phyloP scores from a whole-genome alignment of 2,329 filamentous ascomycete species.

The Venturia carpophila region DNA sequence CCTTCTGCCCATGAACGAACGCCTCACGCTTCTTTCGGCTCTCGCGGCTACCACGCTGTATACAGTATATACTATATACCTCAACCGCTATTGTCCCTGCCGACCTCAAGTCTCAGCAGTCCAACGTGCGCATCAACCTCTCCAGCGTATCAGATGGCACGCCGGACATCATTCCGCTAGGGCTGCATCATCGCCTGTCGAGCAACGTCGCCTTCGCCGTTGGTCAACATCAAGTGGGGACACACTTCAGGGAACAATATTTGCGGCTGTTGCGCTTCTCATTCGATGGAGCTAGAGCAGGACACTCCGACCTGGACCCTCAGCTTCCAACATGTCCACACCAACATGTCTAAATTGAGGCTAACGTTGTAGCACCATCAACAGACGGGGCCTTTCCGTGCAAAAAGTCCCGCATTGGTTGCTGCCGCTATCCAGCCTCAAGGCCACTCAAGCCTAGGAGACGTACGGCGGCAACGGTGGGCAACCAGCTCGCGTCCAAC shows the following conservation, averaged over 20 bases:
- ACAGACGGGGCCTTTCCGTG: not conserved
- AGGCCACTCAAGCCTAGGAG: not conserved
- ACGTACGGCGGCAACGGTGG: conserved; percentile 1
- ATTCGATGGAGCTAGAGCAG: not conserved
- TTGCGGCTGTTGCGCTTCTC: conserved; percentile 8
- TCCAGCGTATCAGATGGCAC: not conserved
- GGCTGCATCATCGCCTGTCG: not conserved
- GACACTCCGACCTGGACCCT: no score
- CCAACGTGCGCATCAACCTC: not conserved
- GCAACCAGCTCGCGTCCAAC: not conserved
- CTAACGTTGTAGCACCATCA: not conserved
- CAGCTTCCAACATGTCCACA: not conserved
- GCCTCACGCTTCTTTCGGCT: not conserved
- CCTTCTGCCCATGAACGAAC: no score
- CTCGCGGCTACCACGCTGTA: not conserved
- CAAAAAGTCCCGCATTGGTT: not conserved
- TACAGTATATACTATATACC: no score
- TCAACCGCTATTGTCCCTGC: no score
- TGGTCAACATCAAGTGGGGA: not conserved
- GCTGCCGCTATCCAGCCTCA: conserved; percentile 1
- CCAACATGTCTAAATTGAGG: not conserved
- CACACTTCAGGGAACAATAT: conserved; percentile 7
- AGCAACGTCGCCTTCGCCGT: not conserved
- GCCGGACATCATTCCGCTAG: not conserved
- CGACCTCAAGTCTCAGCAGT: not conserved